These are phyloP conservation scores for Pichia paraexigua DNA, from an alignment of 805 yeast genomes.

Conservation along the genomic window DNA sequence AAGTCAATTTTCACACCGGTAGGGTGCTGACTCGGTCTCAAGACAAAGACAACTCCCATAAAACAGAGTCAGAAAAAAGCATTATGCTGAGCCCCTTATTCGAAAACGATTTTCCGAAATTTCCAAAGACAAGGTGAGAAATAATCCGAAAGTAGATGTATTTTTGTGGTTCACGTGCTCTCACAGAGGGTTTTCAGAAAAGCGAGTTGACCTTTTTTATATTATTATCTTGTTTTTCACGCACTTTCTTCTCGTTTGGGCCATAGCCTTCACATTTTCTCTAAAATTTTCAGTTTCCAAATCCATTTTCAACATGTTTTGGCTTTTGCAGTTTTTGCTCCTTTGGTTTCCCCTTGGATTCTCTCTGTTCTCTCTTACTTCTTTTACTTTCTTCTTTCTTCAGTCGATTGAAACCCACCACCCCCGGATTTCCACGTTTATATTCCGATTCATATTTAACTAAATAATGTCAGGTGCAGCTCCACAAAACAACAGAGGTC, in stretches of 20 bases:
- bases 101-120: not conserved
- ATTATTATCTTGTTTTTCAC: too few relatives aligned
- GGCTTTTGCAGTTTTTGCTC: not conserved
- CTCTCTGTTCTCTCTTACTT: not conserved
- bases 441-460: conserved; percentile 41
- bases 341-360: not conserved
- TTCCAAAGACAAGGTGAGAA: too few relatives aligned
- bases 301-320: not conserved
- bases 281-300: not conserved
- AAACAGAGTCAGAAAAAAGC: not conserved
- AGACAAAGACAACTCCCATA: not conserved
- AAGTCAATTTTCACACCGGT: not conserved
- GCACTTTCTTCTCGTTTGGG: not conserved
- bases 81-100: not conserved
- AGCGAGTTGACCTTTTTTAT: too few relatives aligned
- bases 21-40: not conserved
- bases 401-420: conserved; percentile 58
- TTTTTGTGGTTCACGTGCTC: too few relatives aligned
- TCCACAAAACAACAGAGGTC: conserved; percentile 30
- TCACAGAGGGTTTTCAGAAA: too few relatives aligned
- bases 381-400: not conserved
- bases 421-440: conserved; percentile 66
- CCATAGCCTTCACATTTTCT: not conserved
- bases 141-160: too few relatives aligned
- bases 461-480: conserved; percentile 39